A percentile compares a stretch with the other conserved stretches of the same genome.
phyloP scores from a whole-genome alignment of 331 rosid species.

The Pyracantha coccinea region DNA sequence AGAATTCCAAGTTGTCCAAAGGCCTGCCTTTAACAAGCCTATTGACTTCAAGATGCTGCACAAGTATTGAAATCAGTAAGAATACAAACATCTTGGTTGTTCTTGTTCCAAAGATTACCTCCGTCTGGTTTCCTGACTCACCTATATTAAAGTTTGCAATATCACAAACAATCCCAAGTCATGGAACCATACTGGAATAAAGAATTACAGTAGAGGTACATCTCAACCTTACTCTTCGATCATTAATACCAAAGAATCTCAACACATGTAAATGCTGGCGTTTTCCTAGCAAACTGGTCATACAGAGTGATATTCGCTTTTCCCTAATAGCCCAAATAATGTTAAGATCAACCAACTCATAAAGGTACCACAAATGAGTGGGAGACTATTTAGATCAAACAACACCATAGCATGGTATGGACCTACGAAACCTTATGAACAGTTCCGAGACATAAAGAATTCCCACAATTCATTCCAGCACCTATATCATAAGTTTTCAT shows the following conservation, averaged over 20 bases:
- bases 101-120: not conserved
- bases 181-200: conserved; percentile 3
- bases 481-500: not conserved
- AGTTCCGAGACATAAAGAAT: not conserved
- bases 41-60: conserved; percentile 90
- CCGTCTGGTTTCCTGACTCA: not conserved
- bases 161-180: not conserved
- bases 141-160: not conserved
- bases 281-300: not conserved
- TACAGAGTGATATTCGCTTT: not conserved
- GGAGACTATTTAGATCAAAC: not conserved
- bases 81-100: not conserved
- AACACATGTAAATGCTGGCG: not conserved
- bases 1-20: conserved; percentile 91
- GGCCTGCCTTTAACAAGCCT: conserved; percentile 96
- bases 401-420: not conserved
- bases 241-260: not conserved
- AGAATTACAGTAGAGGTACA: not conserved
- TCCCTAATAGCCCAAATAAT: not conserved
- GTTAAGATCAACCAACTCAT: not conserved
- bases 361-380: not conserved
- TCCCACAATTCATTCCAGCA: not conserved
- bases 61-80: conserved; percentile 6
- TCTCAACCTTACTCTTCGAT: conserved; percentile 4
- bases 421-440: not conserved